Evolutionary conservation across 2,329 filamentous ascomycete genomes (phyloP), one percentile per base, ranked within the genome.

Genomic region (Drechslerella coelobrocha): DNA sequence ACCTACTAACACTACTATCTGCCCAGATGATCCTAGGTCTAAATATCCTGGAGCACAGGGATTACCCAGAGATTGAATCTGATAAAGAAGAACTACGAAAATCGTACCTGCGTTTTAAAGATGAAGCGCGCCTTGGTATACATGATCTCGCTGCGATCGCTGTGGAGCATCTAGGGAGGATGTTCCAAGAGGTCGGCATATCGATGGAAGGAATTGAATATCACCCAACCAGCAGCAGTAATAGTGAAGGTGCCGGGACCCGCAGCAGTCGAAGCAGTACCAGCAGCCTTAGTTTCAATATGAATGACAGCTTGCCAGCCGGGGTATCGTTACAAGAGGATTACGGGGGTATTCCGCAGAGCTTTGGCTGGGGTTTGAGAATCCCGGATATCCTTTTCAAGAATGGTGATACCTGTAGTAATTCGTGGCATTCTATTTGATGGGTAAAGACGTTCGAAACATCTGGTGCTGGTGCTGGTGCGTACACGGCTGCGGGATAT

Each of bases 121-220:
- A 69, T 21, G 65, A 69, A 53, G 65, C 65, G 1, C 59, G 50
- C 37, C 26, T 69, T 7, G 65, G 65, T 14, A 69, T 69, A 27
- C 65, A 69, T 47, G 65, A 69, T 53, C 52, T 69, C 23, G 65
- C 65, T 4, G 57, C 52, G 5, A 69, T 69, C 14, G 65, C 65
- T 17, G 65, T 69, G 2, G 65, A 69, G 23, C 65, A 69, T 31
- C 52, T 69, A 0, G 57, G 47, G 4, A 50, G 52, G 9, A 69
- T 69, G 65, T 69, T 69, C 39, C 57, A 59, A 17, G 19, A 69
- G 53, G 65, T 69, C 27, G 65, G 65, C 7, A 69, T 69, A 14
- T 57, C 57, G 10, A 62, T 62, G 57, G 57, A 69, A 26, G 65
- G 65, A 4, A 54, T 62, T 24, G 65, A 69, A 47, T 69, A 57